These are phyloP conservation scores for Heritiera fomes DNA, from an alignment of 345 rosid genomes.

Conservation along the genomic window DNA sequence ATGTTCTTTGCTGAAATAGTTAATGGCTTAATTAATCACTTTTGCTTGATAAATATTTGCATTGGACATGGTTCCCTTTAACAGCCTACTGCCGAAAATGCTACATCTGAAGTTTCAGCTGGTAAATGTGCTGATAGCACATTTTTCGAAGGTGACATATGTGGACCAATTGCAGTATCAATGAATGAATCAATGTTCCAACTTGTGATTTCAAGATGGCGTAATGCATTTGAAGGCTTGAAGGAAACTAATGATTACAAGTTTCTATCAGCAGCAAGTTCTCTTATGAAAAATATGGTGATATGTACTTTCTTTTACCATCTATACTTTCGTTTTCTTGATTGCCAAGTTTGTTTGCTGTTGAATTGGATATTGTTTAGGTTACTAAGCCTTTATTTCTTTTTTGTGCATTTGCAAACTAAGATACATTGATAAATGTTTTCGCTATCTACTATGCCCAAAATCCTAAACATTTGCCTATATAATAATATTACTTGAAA, in stretches of 20 bases:
- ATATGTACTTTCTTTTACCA: constrained; percentile 14
- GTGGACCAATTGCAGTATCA: constrained; percentile 93
- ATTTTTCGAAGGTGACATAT: constrained; percentile 63
- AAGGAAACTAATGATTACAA: constrained; percentile 79
- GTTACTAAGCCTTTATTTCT: constrained; percentile 1
- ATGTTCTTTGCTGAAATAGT: background rate
- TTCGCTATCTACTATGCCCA: background rate
- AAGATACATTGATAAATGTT: background rate
- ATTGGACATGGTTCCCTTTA: constrained; percentile 15
- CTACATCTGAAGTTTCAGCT: constrained; percentile 34
- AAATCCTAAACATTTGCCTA: background rate
- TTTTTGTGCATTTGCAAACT: background rate
- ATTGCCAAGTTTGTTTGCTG: background rate
- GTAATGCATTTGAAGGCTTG: constrained; percentile 71
- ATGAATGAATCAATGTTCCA: constrained; percentile 87
- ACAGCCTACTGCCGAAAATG: constrained; percentile 49
- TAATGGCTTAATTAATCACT: background rate
- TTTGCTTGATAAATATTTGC: constrained; percentile 17
- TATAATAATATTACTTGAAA: background rate
- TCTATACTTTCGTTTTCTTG: constrained; percentile 1
- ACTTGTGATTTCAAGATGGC: constrained; percentile 85
- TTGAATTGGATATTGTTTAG: constrained; percentile 5
- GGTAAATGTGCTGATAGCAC: constrained; percentile 44
- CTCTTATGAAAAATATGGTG: constrained; percentile 88
- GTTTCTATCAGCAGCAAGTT: constrained; percentile 77